Conservation (phyloP, 176 grass and related monocot genomes). For the Aegilops bicornis region DNA sequence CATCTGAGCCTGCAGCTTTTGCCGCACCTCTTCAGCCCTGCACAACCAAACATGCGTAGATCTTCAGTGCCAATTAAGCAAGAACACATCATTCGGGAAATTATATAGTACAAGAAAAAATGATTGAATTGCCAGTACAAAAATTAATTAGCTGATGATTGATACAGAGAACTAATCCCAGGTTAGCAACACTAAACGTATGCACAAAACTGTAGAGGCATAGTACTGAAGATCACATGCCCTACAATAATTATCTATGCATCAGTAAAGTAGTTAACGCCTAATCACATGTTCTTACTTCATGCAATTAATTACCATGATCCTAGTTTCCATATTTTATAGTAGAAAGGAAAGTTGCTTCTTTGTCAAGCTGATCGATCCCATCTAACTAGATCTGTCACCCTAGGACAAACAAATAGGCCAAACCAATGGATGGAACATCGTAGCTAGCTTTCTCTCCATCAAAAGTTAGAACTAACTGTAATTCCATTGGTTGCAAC, state of each 20-base stretch:
- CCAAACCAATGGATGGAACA: constrained; percentile 27
- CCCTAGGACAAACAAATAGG: constrained; percentile 38
- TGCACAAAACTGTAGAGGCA: not conserved
- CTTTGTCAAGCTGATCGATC: constrained; percentile 10
- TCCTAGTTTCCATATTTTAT: not conserved
- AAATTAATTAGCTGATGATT: not conserved
- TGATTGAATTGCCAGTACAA: not conserved
- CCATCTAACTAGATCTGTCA: constrained; percentile 34
- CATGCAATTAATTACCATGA: constrained; percentile 22
- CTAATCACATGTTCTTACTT: constrained; percentile 8
- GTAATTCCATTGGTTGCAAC: not conserved
- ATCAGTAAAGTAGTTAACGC: not conserved
- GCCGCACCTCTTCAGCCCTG: constrained; percentile 88
- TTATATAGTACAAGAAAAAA: not conserved
- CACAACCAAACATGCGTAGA: not conserved
- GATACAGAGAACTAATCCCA: not conserved
- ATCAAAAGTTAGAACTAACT: constrained; percentile 7
- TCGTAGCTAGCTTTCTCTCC: not conserved
- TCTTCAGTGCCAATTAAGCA: constrained; percentile 4
- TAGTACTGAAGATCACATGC: not conserved
- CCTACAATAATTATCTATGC: not conserved
- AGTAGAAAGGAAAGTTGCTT: constrained; percentile 11
- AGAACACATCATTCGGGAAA: not conserved
- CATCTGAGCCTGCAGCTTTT: constrained; percentile 96
- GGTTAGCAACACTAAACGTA: too few relatives aligned